Base-by-base conservation (phyloP, 2,329 filamentous ascomycete genomes). In the Pseudovirgaria hyperparasitica region DNA sequence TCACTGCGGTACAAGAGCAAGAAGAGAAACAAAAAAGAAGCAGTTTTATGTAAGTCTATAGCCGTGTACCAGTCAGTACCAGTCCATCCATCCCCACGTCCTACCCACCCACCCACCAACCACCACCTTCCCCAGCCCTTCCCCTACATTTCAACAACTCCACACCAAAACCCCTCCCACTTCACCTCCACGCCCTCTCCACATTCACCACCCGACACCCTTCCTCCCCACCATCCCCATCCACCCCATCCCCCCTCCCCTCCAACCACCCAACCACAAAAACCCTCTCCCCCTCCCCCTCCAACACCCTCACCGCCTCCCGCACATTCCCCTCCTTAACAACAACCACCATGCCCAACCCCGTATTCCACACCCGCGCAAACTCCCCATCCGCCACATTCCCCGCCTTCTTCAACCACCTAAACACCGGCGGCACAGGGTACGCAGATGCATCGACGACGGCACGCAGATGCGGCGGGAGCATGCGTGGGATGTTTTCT, bases 401-500 rank as follows among this genome's bases (percentile, higher is more conserved):
- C n/a, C 71, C 71, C 8, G 61, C 63, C 38, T 63, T 56, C 60
- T 85, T 84, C 43, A 98, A 67, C 90, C 90, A 98, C 45, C 67
- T 66, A 61, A 96, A 90, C 4, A 94, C 80, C 2, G 70, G 60
- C 0, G 81, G 84, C 22, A 85, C 65, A 15, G 72, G 53, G 84
- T 86, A 98, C 1, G 70, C 58, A 22, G 64, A 60, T 24, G 80
- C 79, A 43, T 93, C 79, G 29, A 98, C 74, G 48, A 84, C 72
- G 2, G 85, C 87, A 2, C 79, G 70, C 5, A 98, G 70, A 23
- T 75, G 63, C 18, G 67, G 55, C 2, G 90, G 90, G 11, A 98
- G 67, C 80, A 92, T 92, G 38, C 90, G 76, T 16, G 90, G 90
- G 15, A 98, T 78, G 54, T 98, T 98, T 58, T 98, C 90, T 11